A percentile compares a stretch with the other conserved stretches of the same genome.
Conservation (phyloP, 2,329 filamentous ascomycete genomes). For the Allantophomopsis cytisporea region DNA sequence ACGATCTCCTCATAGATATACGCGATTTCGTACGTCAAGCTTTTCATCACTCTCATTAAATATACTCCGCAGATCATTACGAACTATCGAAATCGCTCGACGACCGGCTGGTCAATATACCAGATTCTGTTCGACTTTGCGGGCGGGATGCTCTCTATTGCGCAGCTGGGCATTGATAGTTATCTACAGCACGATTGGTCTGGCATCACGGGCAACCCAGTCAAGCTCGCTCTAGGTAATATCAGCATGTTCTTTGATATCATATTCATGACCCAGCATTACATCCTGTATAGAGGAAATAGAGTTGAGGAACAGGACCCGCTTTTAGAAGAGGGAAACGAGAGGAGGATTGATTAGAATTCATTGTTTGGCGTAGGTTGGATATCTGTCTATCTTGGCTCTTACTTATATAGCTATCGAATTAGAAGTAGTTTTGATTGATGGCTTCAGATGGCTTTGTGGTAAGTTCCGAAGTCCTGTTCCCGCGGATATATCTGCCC, state of each 20-base stretch:
- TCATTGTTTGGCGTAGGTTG: no score
- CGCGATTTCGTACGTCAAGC: conserved; percentile 75
- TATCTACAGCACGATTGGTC: conserved; percentile 78
- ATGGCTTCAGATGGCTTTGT: no score
- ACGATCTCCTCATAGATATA: conserved; percentile 25
- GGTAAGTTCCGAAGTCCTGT: no score
- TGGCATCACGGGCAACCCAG: conserved; percentile 79
- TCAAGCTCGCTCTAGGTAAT: conserved; percentile 79
- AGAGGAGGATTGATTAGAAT: background rate
- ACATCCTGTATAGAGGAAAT: conserved; percentile 51
- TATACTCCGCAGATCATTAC: conserved; percentile 77
- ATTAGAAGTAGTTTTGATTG: no score
- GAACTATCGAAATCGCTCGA: conserved; percentile 78
- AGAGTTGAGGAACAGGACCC: background rate
- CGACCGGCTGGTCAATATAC: conserved; percentile 73
- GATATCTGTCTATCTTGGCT: no score
- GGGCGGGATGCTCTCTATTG: conserved; percentile 69
- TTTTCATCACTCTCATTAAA: conserved; percentile 80
- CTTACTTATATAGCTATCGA: no score
- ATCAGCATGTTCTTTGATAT: conserved; percentile 77
- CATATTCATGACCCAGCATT: conserved; percentile 83
- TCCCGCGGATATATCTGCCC: no score
- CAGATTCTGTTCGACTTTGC: conserved; percentile 74
- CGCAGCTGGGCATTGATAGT: conserved; percentile 75
- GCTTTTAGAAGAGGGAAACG: conserved; percentile 6